Evolutionary conservation across 2,329 filamentous ascomycete genomes (phyloP).

Genomic region (Alternaria tenuissima): DNA sequence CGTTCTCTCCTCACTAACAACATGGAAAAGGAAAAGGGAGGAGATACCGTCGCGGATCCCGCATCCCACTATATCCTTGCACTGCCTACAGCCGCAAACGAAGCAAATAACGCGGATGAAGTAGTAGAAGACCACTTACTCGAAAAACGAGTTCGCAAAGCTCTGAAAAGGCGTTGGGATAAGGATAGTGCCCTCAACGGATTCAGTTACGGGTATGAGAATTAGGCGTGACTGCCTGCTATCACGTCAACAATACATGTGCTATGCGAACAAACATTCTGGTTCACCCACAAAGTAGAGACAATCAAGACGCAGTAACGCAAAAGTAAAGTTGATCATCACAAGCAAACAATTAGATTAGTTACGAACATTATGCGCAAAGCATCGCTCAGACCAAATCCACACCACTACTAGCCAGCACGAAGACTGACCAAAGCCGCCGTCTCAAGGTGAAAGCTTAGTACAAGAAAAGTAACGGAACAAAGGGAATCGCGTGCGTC

Average conservation of each 20-base stretch:
- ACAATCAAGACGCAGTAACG: no score
- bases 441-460: slow-evolving; percentile 8
- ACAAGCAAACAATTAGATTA: slow-evolving; percentile 13
- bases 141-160: not conserved
- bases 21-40: not conserved
- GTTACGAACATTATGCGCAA: slow-evolving; percentile 6
- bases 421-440: not conserved
- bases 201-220: not conserved
- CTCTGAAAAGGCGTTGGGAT: not conserved
- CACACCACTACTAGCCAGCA: slow-evolving; percentile 13
- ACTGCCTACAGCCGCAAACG: no score
- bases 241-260: not conserved
- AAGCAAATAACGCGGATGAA: not conserved
- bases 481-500: slow-evolving; percentile 7
- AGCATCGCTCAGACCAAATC: slow-evolving; percentile 20
- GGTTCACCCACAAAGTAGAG: no score
- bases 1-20: not conserved
- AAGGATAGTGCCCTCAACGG: not conserved
- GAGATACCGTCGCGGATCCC: not conserved
- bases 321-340: not conserved
- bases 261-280: no score
- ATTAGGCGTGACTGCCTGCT: not conserved
- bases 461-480: slow-evolving; percentile 16
- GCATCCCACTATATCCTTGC: not conserved
- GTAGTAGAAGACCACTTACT: not conserved